Evolutionary conservation across 768 basidiomycete genomes (phyloP), one percentile per base, ranked within the genome.

Genomic region (Kwoniella sp.): DNA sequence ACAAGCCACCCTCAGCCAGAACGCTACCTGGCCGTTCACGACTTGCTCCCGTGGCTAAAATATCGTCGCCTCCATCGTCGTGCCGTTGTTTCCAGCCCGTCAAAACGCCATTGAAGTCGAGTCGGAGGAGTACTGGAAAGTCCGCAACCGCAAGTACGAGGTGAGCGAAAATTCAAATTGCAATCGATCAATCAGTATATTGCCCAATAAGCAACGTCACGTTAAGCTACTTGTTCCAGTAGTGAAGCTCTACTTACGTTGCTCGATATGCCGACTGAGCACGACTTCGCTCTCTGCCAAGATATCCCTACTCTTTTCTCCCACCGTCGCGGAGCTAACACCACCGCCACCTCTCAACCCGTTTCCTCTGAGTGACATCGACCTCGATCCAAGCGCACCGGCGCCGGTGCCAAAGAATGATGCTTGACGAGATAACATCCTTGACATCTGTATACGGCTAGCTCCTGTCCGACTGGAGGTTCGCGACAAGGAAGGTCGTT

Each of bases 251-350:
- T 1, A 68, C 75, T 73, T 28, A 77, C 75, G 77, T 25, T 91
- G 86, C 77, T 95, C 93, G 12, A 93, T 86, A 76, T 91, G 91
- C 68, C 91, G 84, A 47, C 89, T 84, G 59, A 89, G 89, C 59
- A 89, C 86, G 51, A 86, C 88, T 38, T 87, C 87, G 84, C 85
- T 64, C 88, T 88, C 55, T 9, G 63, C 26, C 50, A 25, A 23
- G 22, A 25, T 51, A 26, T 52, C 86, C 84, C 51, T 85, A 84
- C 71, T 87, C 83, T 69, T 84, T 84, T 63, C 11, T 63, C 81
- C 45, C 82, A 80, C 41, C 5, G 41, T 11, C 17, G 41, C 41
- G 5, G 34, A 37, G 5, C 34, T 13, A 37, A 37, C 34, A 37
- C 34, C 34, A 5, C 34, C 34, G 34, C 34, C 34, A 37, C 34